Evolutionary conservation across 2,329 filamentous ascomycete genomes (phyloP).

Genomic region (Monosporascus ibericus): DNA sequence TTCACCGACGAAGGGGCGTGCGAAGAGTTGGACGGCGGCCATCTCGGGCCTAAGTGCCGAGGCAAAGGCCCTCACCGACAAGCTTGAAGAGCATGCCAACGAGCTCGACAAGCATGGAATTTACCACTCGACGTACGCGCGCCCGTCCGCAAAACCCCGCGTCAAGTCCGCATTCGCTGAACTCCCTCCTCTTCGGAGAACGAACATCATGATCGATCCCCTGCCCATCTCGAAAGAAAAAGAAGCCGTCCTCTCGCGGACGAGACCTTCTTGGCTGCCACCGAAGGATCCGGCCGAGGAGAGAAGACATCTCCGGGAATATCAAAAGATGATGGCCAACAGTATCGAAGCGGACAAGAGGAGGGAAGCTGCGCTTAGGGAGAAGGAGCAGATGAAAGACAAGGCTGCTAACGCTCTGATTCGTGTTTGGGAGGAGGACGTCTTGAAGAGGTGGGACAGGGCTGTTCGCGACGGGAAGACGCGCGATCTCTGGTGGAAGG

Average conservation of each 20-base stretch:
- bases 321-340: conserved; percentile 72
- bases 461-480: conserved; percentile 64
- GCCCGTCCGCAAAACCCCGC: conserved; percentile 39
- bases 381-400: conserved; percentile 48
- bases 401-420: conserved; percentile 48
- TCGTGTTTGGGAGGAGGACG: conserved; percentile 68
- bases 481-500: conserved; percentile 77
- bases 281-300: conserved; percentile 89
- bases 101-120: conserved; percentile 46
- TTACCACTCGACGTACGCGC: conserved; percentile 12
- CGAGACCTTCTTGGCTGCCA: conserved; percentile 76
- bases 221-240: conserved; percentile 82
- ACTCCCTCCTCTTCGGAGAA: conserved; percentile 62
- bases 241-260: conserved; percentile 74
- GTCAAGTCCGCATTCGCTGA: conserved; percentile 64
- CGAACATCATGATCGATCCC: conserved; percentile 78
- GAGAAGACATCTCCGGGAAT: conserved; percentile 78
- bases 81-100: conserved; percentile 72
- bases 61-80: conserved; percentile 68
- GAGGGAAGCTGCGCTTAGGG: conserved; percentile 46
- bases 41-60: conserved; percentile 65
- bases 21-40: conserved; percentile 70
- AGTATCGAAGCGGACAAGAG: conserved; percentile 55
- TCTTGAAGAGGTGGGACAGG: conserved; percentile 69
- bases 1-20: conserved; percentile 46